Conservation (phyloP, 2,329 filamentous ascomycete genomes). For the Claviceps paspali region DNA sequence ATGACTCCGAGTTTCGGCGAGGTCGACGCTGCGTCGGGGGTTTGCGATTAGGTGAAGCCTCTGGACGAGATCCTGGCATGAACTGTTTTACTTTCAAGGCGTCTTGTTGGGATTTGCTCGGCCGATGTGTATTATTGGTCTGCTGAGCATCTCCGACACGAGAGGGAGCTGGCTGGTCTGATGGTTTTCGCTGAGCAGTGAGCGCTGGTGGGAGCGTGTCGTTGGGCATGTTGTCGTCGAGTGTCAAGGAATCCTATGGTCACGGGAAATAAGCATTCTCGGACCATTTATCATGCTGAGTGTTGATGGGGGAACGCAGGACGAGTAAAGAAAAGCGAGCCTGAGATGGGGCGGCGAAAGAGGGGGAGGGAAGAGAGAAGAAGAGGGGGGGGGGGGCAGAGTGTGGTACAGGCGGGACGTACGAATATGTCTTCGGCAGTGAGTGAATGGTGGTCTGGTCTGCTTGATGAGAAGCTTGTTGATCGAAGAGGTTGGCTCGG, state of each 20-base stretch:
- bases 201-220: slow-evolving; percentile 21
- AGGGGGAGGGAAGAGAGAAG: too few relatives aligned
- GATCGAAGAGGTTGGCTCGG: slow-evolving; percentile 25
- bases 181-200: slow-evolving; percentile 22
- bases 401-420: slow-evolving; percentile 35
- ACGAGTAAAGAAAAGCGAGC: too few relatives aligned
- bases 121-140: slow-evolving; percentile 33
- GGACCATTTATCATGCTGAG: too few relatives aligned
- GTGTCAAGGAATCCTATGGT: slow-evolving; percentile 48
- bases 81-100: slow-evolving; percentile 34
- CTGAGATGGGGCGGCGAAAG: too few relatives aligned
- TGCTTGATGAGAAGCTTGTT: slow-evolving; percentile 33
- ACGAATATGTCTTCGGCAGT: slow-evolving; percentile 62
- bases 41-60: slow-evolving; percentile 22
- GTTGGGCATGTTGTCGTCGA: slow-evolving; percentile 41
- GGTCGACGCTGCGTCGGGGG: slow-evolving; percentile 29
- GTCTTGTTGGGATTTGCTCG: slow-evolving; percentile 52
- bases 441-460: slow-evolving; percentile 30
- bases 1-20: slow-evolving; percentile 69
- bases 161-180: slow-evolving; percentile 11
- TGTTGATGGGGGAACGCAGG: too few relatives aligned
- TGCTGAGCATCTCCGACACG: slow-evolving; percentile 29
- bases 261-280: slow-evolving; percentile 9
- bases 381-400: too few relatives aligned
- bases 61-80: slow-evolving; percentile 16